phyloP scores from a whole-genome alignment of 176 grass and related monocot genomes.

The Triticum urartu region DNA sequence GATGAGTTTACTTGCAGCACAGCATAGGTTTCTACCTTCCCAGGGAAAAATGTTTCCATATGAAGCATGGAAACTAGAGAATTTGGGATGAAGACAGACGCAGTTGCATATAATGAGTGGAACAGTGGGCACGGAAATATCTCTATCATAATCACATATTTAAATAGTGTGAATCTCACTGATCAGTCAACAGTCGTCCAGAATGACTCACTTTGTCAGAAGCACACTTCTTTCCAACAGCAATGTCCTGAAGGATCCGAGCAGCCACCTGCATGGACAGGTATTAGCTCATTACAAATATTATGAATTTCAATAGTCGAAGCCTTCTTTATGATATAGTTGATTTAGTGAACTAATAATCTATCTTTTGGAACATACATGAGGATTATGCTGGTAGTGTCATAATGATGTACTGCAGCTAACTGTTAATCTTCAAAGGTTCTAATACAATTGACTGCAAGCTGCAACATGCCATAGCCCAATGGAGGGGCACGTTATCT shows the following conservation, averaged over 20 bases:
- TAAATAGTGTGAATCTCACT: constrained; percentile 6
- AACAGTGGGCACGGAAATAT: not conserved
- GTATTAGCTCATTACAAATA: constrained; percentile 32
- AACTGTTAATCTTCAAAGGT: constrained; percentile 7
- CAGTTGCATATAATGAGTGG: not conserved
- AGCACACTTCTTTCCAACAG: constrained; percentile 74
- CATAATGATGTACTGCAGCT: not conserved
- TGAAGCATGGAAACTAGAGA: not conserved
- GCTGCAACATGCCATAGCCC: not conserved
- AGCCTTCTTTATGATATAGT: not conserved
- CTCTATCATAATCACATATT: not conserved
- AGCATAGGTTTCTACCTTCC: not conserved
- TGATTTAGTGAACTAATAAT: constrained; percentile 10
- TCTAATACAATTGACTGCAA: constrained; percentile 14
- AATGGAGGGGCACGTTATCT: not conserved
- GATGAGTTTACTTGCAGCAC: constrained; percentile 4
- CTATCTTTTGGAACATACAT: constrained; percentile 3
- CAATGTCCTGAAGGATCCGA: constrained; percentile 75
- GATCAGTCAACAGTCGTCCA: not conserved
- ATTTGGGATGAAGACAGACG: not conserved
- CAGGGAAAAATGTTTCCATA: not conserved
- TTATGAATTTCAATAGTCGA: not conserved
- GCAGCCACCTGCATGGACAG: constrained; percentile 60
- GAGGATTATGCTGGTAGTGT: constrained; percentile 19
- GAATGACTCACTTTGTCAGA: constrained; percentile 63